Percentiles rank a stretch among this genome's conserved stretches.
Evolutionary conservation across 2,329 filamentous ascomycete species (phyloP).

Genomic region (Pseudopyrenochaeta lycopersici): DNA sequence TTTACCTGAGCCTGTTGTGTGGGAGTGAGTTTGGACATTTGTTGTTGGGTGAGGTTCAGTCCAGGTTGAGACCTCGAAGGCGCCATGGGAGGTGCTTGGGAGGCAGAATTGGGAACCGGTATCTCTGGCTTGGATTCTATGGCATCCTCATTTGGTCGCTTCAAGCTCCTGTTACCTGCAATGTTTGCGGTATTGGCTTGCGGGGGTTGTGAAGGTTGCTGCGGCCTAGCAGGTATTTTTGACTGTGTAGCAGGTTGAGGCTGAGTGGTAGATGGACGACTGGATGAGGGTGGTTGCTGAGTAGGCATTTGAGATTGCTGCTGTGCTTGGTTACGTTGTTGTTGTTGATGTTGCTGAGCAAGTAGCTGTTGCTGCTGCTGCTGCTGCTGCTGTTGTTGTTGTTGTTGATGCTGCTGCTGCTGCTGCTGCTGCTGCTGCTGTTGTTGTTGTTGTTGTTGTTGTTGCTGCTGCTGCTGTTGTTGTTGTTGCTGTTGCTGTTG

Average conservation of each 20-base stretch:
- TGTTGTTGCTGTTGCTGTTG: constrained; percentile 23
- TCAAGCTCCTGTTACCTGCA: constrained; percentile 38
- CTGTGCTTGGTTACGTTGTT: constrained; percentile 13
- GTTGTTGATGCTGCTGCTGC: constrained; percentile 17
- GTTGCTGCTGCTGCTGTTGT: constrained; percentile 19
- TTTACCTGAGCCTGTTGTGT: constrained; percentile 44
- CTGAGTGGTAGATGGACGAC: constrained; percentile 34
- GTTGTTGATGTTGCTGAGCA: constrained; percentile 15
- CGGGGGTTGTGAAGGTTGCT: constrained; percentile 27
- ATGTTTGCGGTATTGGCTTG: constrained; percentile 28
- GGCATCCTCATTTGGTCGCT: constrained; percentile 54
- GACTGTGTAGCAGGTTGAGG: constrained; percentile 32
- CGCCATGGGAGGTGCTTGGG: constrained; percentile 49
- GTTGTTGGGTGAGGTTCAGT: constrained; percentile 41
- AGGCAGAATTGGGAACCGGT: constrained; percentile 23
- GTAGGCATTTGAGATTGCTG: constrained; percentile 18
- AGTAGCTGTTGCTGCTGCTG: constrained; percentile 18
- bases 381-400: constrained; percentile 14
- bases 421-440: constrained; percentile 32
- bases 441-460: constrained; percentile 16
- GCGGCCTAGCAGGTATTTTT: constrained; percentile 28
- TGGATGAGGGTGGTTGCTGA: constrained; percentile 23
- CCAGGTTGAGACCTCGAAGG: constrained; percentile 43
- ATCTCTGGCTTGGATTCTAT: constrained; percentile 47
- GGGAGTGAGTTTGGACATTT: constrained; percentile 44